Percentiles rank a stretch among this genome's conserved stretches.
Evolutionary conservation across 768 basidiomycete species (phyloP).

Genomic region (Pluteus cervinus): DNA sequence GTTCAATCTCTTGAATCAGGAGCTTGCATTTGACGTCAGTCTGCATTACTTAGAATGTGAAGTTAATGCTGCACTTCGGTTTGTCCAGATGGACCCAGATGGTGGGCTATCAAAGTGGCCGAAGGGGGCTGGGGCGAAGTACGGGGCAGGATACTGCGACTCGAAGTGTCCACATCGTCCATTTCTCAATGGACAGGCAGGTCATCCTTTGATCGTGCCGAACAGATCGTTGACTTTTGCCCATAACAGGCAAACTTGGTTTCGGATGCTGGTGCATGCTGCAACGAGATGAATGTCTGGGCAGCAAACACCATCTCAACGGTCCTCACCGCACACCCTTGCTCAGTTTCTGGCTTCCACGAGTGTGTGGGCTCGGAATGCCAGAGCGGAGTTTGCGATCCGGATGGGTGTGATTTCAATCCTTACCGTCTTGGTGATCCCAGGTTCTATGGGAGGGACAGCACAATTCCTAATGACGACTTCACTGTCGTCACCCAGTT

Average conservation of each 20-base stretch:
- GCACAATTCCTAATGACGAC: conserved; percentile 43
- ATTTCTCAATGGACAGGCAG: conserved; percentile 50
- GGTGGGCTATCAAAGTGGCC: conserved; percentile 43
- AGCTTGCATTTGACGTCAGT: conserved; percentile 59
- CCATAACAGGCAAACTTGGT: conserved; percentile 39
- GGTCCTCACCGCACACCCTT: conserved; percentile 49
- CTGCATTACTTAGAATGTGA: conserved; percentile 52
- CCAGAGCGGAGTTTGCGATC: conserved; percentile 42
- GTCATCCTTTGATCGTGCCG: conserved; percentile 10
- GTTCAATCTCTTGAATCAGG: conserved; percentile 45
- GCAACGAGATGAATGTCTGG: conserved; percentile 58
- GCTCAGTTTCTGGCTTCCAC: conserved; percentile 31
- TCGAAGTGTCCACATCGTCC: conserved; percentile 49
- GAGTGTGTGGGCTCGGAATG: conserved; percentile 38
- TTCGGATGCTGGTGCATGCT: conserved; percentile 46
- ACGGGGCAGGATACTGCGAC: conserved; percentile 31
- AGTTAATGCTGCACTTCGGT: conserved; percentile 56
- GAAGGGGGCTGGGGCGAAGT: conserved; percentile 53
- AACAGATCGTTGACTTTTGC: background rate
- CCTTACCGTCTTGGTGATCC: conserved; percentile 47
- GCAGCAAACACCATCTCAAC: conserved; percentile 48
- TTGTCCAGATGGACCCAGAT: conserved; percentile 50
- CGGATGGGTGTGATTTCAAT: conserved; percentile 59
- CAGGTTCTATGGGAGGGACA: conserved; percentile 41
- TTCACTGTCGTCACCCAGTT: conserved; percentile 59